Percentiles rank a stretch among this genome's conserved stretches.
phyloP scores from a whole-genome alignment of 768 basidiomycete species.

The Neoboletus brunneissimus region DNA sequence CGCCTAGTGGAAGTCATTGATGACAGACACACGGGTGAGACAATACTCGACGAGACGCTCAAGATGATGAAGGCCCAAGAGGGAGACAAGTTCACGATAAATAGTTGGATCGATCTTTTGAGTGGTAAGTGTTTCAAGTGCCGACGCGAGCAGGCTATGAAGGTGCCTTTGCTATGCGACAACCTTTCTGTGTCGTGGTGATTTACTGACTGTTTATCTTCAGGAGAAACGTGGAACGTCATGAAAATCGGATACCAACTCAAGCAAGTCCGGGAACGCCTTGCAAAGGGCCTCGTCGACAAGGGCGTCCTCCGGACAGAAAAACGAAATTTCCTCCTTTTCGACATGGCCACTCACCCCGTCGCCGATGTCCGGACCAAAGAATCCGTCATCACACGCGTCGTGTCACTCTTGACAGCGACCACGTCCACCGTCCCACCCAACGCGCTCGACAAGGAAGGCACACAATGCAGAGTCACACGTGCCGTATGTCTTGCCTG shows the following conservation, averaged over 20 bases:
- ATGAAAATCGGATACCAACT: conserved; percentile 99
- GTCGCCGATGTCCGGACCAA: conserved; percentile 92
- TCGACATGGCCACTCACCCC: conserved; percentile 99
- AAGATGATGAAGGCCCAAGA: conserved; percentile 91
- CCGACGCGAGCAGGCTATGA: background rate
- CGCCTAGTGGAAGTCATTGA: conserved; percentile 89
- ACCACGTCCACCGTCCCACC: conserved; percentile 79
- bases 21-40: conserved; percentile 91
- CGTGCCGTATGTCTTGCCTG: conserved; percentile 86
- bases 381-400: conserved; percentile 75
- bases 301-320: conserved; percentile 99
- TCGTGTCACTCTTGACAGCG: conserved; percentile 75
- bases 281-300: conserved; percentile 96
- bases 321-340: conserved; percentile 96
- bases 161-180: background rate
- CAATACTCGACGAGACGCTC: conserved; percentile 91
- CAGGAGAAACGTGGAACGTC: conserved; percentile 99
- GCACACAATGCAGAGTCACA: conserved; percentile 73
- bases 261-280: conserved; percentile 95
- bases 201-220: background rate
- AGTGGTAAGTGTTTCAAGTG: conserved; percentile 54
- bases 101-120: conserved; percentile 92
- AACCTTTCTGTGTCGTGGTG: background rate
- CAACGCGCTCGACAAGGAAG: conserved; percentile 70
- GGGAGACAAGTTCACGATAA: conserved; percentile 55